Conservation (phyloP, 139 green algal genomes). For the Picochlorum costavermella region DNA sequence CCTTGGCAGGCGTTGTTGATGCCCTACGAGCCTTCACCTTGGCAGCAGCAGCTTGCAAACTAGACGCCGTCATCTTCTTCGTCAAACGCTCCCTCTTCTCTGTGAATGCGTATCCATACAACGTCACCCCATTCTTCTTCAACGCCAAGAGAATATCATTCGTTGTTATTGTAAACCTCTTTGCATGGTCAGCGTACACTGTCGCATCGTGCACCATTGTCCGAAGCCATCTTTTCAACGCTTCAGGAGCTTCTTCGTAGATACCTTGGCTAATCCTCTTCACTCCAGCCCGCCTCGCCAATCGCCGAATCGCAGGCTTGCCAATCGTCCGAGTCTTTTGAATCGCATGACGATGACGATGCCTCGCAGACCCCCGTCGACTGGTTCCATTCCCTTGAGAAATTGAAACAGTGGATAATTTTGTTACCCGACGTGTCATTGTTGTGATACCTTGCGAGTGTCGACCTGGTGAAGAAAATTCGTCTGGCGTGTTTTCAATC, state of each 20-base stretch:
- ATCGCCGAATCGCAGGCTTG: slow-evolving; percentile 7
- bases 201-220: slow-evolving; percentile 10
- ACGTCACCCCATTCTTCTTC: slow-evolving; percentile 16
- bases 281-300: slow-evolving; percentile 15
- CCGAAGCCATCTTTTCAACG: slow-evolving; percentile 1
- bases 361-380: neutral
- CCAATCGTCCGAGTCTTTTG: neutral
- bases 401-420: no score
- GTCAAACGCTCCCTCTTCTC: slow-evolving; percentile 8
- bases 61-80: neutral
- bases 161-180: slow-evolving; percentile 12
- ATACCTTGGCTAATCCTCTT: slow-evolving; percentile 16
- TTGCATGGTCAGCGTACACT: slow-evolving; percentile 9
- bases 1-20: neutral
- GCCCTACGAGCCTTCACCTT: neutral
- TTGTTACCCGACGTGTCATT: no score
- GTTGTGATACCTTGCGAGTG: no score
- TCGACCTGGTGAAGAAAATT: no score
- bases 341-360: neutral
- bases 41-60: slow-evolving; percentile 6
- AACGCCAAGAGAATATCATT: slow-evolving; percentile 22
- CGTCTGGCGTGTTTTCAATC: no score
- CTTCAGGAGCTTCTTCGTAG: slow-evolving; percentile 14
- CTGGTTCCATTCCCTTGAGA: neutral
- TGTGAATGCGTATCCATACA: slow-evolving; percentile 11